phyloP scores from a whole-genome alignment of 441 rosid species.

The Croton setiger region DNA sequence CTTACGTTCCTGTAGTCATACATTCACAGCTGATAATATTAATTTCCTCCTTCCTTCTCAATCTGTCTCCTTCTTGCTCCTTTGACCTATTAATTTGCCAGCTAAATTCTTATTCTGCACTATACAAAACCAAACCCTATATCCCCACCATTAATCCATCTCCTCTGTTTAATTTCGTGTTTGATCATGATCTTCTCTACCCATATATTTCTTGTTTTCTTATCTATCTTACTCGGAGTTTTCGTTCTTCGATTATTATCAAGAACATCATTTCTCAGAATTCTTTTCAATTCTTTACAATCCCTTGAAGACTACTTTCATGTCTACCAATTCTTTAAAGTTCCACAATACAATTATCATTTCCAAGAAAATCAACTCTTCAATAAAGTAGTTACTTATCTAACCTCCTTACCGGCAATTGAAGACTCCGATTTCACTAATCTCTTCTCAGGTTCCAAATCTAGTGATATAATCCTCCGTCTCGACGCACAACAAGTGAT shows the following conservation, averaged over 20 bases:
- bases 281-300: constrained; percentile 23
- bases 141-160: neutral
- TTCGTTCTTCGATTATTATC: constrained; percentile 29
- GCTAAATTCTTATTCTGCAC: neutral
- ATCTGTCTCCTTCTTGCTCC: neutral
- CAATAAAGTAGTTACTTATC: constrained; percentile 41
- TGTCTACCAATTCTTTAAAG: constrained; percentile 58
- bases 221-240: constrained; percentile 13
- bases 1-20: neutral
- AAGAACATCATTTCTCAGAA: constrained; percentile 31
- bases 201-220: neutral
- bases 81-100: constrained; percentile 1
- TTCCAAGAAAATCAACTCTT: constrained; percentile 60
- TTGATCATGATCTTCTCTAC: constrained; percentile 9
- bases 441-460: constrained; percentile 56
- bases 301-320: constrained; percentile 46
- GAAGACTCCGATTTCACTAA: constrained; percentile 81
- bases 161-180: neutral
- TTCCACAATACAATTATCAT: constrained; percentile 57
- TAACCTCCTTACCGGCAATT: constrained; percentile 55
- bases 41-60: neutral
- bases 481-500: constrained; percentile 55
- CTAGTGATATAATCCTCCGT: constrained; percentile 57
- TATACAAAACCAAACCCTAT: neutral
- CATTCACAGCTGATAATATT: constrained; percentile 1